These are phyloP conservation scores for Fomitopsis schrenkii DNA, from an alignment of 1,284 basidiomycete genomes.

Conservation along the genomic window DNA sequence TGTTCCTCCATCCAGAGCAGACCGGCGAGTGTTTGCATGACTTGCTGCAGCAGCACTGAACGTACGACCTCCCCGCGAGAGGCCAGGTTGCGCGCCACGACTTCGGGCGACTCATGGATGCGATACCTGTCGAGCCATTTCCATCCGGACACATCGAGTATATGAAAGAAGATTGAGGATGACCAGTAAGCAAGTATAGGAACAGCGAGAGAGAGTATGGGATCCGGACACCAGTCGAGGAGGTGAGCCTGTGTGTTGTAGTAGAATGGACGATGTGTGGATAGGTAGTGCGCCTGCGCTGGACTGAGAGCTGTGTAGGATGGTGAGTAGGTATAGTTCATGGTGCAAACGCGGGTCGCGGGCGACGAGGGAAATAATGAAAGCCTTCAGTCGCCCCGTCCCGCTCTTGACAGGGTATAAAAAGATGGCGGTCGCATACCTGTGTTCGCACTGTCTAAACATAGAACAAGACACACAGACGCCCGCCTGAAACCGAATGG, in stretches of 20 bases:
- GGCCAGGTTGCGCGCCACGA: conserved; percentile 75
- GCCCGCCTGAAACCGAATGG: too few species aligned
- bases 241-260: conserved; percentile 19
- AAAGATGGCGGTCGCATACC: too few species aligned
- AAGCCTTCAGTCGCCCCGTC: too few species aligned
- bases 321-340: conserved; percentile 18
- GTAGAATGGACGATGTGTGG: conserved; percentile 22
- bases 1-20: conserved; percentile 64
- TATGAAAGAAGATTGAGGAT: conserved; percentile 77
- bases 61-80: conserved; percentile 75
- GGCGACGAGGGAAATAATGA: background rate
- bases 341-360: conserved; percentile 7
- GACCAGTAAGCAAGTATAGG: conserved; percentile 90
- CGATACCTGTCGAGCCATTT: conserved; percentile 82
- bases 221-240: conserved; percentile 47
- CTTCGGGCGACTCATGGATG: conserved; percentile 86
- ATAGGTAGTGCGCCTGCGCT: conserved; percentile 22
- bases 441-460: too few species aligned
- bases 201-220: conserved; percentile 65
- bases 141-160: conserved; percentile 73
- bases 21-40: conserved; percentile 81
- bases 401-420: too few species aligned
- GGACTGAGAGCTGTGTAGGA: conserved; percentile 15
- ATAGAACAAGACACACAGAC: too few species aligned
- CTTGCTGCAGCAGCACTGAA: conserved; percentile 43